Evolutionary conservation across 345 rosid genomes (phyloP), one percentile per base, ranked within the genome.

Genomic region (Firmiana major): DNA sequence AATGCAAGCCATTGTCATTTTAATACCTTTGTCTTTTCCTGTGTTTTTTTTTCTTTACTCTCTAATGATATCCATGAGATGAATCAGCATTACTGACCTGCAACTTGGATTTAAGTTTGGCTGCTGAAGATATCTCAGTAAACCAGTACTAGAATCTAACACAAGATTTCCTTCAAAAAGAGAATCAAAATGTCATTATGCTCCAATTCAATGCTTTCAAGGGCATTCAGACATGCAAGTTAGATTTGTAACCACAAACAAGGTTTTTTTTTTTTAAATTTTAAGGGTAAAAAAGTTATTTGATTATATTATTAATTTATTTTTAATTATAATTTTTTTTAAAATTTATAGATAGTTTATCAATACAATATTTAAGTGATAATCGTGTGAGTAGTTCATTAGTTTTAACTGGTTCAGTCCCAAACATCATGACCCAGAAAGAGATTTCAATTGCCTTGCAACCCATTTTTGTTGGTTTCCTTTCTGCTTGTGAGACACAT

Each of bases 1-100:
- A 84, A 81, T 81, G 83, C 48, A 36, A 53, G 59, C 63, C 71
- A 43, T 48, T 38, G 67, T 54, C 63, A 48, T 13, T 78, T 24
- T 59, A 65, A 4, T 57, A 9, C 63, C 62, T 51, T 66, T 22
- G 80, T 75, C 77, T 63, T 73, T 68, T 57, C 64, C 58, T 26
- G 31, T 45, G 69, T 73, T 51, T 16, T 71, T 74, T 31, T 31
- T 3, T n/a, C n/a, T n/a, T 17, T 71, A 19, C 48, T 49, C 31
- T 63, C 55, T 49, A 36, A 62, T 28, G 26, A 26, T 58, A 22
- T 59, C 63, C 36, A 16, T 36, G 24, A 62, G 62, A 42, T 31
- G 21, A 63, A 57, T 46, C 53, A 24, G 36, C 64, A 59, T 13
- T n/a, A n/a, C 22, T 31, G 0, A 40, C 31, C 77, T 68, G 55